Percentiles rank a stretch among this genome's conserved stretches.
These are phyloP conservation scores for Penicillium oxalicum DNA, from an alignment of 2,329 filamentous ascomycete species.

Conservation along the genomic window DNA sequence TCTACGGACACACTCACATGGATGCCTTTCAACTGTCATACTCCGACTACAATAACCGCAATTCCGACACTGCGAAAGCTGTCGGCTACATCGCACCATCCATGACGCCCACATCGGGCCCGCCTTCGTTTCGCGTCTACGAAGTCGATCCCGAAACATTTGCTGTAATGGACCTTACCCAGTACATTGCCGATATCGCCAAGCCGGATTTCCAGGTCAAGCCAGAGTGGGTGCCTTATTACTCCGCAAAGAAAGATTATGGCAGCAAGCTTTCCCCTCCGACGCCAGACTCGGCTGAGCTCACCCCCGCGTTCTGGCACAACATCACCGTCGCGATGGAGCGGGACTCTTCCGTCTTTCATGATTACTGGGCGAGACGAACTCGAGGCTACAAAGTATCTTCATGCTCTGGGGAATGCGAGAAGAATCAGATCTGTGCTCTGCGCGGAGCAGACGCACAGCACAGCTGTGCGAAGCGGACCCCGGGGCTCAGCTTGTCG, in stretches of 20 bases:
- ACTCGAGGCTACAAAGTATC: conserved; percentile 43
- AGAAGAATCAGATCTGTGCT: conserved; percentile 46
- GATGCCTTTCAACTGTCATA: conserved; percentile 55
- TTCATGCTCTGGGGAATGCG: conserved; percentile 42
- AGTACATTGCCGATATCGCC: conserved; percentile 51
- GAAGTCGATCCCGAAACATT: conserved; percentile 54
- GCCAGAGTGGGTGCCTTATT: conserved; percentile 52
- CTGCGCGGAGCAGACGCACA: conserved; percentile 49
- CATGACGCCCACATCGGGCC: conserved; percentile 51
- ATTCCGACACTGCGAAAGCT: conserved; percentile 41
- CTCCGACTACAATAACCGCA: conserved; percentile 41
- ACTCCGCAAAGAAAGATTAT: conserved; percentile 53
- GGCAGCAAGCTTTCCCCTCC: conserved; percentile 43
- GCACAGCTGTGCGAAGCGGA: conserved; percentile 46
- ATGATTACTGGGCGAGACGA: conserved; percentile 45
- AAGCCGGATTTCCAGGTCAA: conserved; percentile 41
- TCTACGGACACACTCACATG: conserved; percentile 54
- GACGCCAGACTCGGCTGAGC: conserved; percentile 38
- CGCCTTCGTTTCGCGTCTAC: conserved; percentile 55
- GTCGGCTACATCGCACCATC: conserved; percentile 52
- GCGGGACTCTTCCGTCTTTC: conserved; percentile 40
- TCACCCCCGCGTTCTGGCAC: conserved; percentile 57
- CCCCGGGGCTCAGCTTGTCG: conserved; percentile 30
- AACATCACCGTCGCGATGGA: conserved; percentile 49
- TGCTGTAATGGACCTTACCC: conserved; percentile 49